Evolutionary conservation across 768 basidiomycete genomes (phyloP).

Genomic region (Pholiota molesta): DNA sequence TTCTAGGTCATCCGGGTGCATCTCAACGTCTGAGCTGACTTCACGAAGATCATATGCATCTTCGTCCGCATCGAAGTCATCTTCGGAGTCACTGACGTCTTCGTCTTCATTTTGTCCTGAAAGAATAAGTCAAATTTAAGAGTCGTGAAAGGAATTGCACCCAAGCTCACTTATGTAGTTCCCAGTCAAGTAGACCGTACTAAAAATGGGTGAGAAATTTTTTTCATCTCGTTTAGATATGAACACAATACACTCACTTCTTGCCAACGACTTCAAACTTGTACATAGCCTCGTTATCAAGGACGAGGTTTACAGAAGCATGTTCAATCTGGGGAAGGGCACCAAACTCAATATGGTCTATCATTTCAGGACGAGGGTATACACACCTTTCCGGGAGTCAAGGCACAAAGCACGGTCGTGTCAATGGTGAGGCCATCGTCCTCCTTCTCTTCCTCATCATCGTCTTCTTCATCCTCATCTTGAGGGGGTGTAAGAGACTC

Average conservation of each 20-base stretch:
- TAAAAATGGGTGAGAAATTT: slow-evolving; percentile 29
- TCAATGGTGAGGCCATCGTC: slow-evolving; percentile 30
- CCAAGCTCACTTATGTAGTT: slow-evolving; percentile 74
- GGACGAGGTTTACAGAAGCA: slow-evolving; percentile 65
- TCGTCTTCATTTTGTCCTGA: slow-evolving; percentile 59
- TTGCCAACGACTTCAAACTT: slow-evolving; percentile 75
- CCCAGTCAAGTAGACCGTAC: slow-evolving; percentile 77
- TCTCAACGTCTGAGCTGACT: slow-evolving; percentile 83
- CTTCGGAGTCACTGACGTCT: slow-evolving; percentile 43
- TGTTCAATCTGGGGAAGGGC: slow-evolving; percentile 68
- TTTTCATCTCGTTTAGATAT: background rate
- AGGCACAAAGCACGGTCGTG: slow-evolving; percentile 71
- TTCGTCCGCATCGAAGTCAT: slow-evolving; percentile 59
- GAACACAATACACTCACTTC: slow-evolving; percentile 55
- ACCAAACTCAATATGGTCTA: slow-evolving; percentile 1
- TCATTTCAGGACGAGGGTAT: background rate
- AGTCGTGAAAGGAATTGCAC: too few species aligned
- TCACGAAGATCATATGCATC: slow-evolving; percentile 70
- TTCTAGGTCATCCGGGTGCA: slow-evolving; percentile 62
- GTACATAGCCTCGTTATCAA: slow-evolving; percentile 68
- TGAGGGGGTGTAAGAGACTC: slow-evolving; percentile 36
- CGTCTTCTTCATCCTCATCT: slow-evolving; percentile 48
- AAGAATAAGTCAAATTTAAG: background rate
- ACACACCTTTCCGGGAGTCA: slow-evolving; percentile 81
- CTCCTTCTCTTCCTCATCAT: slow-evolving; percentile 40